Evolutionary conservation across 108 stramenopile genomes (phyloP).

Genomic region (Schizochytrium sp.): DNA sequence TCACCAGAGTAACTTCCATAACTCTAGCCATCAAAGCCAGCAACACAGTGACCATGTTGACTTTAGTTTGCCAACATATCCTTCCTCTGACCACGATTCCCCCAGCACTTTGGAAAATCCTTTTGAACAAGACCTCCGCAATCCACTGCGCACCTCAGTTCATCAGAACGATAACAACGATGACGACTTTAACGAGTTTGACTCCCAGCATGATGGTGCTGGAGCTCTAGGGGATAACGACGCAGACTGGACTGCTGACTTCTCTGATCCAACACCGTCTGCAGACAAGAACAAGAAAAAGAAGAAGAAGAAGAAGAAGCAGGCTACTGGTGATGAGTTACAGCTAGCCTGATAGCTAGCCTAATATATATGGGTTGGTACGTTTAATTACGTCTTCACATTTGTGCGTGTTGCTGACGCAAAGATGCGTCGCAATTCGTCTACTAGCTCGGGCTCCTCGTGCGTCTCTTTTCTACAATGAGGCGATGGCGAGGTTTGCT

Average conservation of each 20-base stretch:
- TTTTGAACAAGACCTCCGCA: neutral
- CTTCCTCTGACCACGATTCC: neutral
- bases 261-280: conserved; percentile 12
- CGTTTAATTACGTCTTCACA: neutral
- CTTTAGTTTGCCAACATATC: neutral
- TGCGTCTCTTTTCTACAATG: neutral
- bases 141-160: conserved; percentile 9
- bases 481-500: neutral
- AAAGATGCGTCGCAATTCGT: conserved; percentile 15
- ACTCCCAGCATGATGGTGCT: neutral
- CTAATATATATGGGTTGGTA: neutral
- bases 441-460: neutral
- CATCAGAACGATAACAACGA: neutral
- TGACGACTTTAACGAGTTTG: neutral
- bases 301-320: conserved; percentile 59
- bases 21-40: neutral
- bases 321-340: neutral
- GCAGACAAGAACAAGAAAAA: conserved; percentile 6
- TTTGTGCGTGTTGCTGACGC: conserved; percentile 1
- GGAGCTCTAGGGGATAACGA: neutral
- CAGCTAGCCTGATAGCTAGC: neutral
- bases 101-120: neutral
- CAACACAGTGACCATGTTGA: neutral
- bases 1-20: neutral
- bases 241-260: conserved; percentile 39